Evolutionary conservation across 2,329 filamentous ascomycete species (phyloP).

Genomic region (Penicillium verrucosum): DNA sequence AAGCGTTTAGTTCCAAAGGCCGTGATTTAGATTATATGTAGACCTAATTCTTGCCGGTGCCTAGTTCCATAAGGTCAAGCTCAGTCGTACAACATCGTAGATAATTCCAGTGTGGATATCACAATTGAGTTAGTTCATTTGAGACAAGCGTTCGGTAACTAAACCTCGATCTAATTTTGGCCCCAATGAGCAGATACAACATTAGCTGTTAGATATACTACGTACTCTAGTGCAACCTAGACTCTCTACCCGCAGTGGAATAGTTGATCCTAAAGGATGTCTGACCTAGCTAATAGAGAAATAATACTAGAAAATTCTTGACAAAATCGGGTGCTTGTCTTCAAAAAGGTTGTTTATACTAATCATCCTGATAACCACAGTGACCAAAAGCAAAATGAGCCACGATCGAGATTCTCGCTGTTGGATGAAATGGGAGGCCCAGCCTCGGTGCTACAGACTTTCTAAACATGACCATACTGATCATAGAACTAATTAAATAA

Average conservation of each 20-base stretch:
- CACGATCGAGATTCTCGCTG: not conserved
- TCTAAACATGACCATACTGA: not conserved
- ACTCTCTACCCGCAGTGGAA: not conserved
- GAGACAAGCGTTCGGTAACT: not conserved
- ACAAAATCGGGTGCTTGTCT: not conserved
- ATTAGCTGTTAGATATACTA: too few species aligned
- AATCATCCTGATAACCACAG: too few species aligned
- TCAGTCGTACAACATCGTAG: not conserved
- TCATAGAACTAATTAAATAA: not conserved
- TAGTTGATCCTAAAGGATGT: not conserved
- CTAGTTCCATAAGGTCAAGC: not conserved
- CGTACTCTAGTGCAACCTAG: not conserved
- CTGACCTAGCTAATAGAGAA: not conserved
- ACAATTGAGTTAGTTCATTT: not conserved
- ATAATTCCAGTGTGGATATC: not conserved
- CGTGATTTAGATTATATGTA: not conserved
- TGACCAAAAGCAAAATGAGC: not conserved
- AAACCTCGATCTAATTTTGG: not conserved
- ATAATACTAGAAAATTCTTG: not conserved
- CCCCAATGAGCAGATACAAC: not conserved
- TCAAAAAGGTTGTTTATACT: not conserved
- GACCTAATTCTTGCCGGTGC: not conserved
- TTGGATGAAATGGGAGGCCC: not conserved
- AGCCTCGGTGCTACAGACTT: not conserved
- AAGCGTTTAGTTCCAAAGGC: not conserved